These are phyloP conservation scores for Orbilia quercus DNA, from an alignment of 2,329 filamentous ascomycete species.

Conservation along the genomic window DNA sequence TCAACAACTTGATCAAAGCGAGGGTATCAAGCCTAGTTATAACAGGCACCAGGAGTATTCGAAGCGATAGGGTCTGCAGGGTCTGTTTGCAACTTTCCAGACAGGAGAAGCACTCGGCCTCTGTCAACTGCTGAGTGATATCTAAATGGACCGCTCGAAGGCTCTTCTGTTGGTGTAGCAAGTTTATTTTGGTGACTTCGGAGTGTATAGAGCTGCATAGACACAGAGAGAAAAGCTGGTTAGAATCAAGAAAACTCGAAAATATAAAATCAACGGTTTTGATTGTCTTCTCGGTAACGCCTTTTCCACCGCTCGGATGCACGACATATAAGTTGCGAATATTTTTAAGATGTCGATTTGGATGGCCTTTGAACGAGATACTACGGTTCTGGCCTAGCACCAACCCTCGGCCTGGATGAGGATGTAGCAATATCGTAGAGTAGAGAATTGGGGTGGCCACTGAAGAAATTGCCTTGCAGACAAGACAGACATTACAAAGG, in stretches of 20 bases:
- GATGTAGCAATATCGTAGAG: slow-evolving; percentile 17
- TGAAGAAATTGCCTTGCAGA: slow-evolving; percentile 11
- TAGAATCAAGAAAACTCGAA: neutral
- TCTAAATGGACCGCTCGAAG: slow-evolving; percentile 28
- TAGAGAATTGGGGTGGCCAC: slow-evolving; percentile 38
- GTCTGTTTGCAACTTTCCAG: slow-evolving; percentile 1
- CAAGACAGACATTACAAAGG: slow-evolving; percentile 18
- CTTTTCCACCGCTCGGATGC: slow-evolving; percentile 18
- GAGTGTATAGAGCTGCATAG: neutral
- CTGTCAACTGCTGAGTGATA: slow-evolving; percentile 1
- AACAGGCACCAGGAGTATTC: slow-evolving; percentile 2
- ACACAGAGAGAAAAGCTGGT: slow-evolving; percentile 20
- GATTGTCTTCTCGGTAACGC: neutral
- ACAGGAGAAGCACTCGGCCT: slow-evolving; percentile 1
- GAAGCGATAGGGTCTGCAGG: slow-evolving; percentile 22
- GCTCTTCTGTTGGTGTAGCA: neutral
- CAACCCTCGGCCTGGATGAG: slow-evolving; percentile 13
- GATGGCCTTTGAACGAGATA: neutral
- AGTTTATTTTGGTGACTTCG: neutral
- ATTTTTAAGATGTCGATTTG: slow-evolving; percentile 9
- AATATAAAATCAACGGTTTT: neutral
- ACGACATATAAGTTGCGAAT: slow-evolving; percentile 28
- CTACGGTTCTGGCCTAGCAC: slow-evolving; percentile 8
- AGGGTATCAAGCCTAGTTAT: neutral
- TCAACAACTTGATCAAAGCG: slow-evolving; percentile 5